A percentile compares a stretch with the other conserved stretches of the same genome.
Evolutionary conservation across 176 grass and related monocot genomes (phyloP).

Genomic region (Bolboschoenus planiculmis): DNA sequence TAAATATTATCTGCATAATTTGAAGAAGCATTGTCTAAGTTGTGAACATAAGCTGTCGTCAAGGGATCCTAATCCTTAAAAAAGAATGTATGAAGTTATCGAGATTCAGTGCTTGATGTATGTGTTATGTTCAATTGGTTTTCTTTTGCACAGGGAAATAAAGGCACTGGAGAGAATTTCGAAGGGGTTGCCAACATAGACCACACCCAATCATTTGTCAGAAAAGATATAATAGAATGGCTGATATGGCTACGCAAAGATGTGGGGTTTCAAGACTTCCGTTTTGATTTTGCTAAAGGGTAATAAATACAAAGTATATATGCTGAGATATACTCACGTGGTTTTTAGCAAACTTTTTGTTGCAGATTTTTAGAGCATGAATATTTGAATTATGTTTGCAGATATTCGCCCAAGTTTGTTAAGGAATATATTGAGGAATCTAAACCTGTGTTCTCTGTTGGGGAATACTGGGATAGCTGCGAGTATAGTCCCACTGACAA

Average conservation of each 20-base stretch:
- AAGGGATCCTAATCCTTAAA: no score
- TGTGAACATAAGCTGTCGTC: no score
- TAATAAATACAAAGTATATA: constrained; percentile 27
- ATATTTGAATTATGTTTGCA: constrained; percentile 37
- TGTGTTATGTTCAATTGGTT: neutral
- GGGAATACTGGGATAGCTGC: constrained; percentile 91
- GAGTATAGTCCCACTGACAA: constrained; percentile 47
- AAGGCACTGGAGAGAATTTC: constrained; percentile 69
- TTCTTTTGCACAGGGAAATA: constrained; percentile 42
- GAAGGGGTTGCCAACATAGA: constrained; percentile 92
- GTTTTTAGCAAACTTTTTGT: neutral
- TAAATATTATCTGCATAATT: no score
- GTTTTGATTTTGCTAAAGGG: constrained; percentile 99
- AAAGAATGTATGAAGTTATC: neutral
- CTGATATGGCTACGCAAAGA: constrained; percentile 60
- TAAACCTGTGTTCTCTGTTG: constrained; percentile 81
- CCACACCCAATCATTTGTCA: constrained; percentile 86
- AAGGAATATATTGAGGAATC: constrained; percentile 90
- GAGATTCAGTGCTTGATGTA: neutral
- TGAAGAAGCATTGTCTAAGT: no score
- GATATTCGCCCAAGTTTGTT: constrained; percentile 71
- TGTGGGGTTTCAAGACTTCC: constrained; percentile 89
- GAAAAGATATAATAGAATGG: constrained; percentile 87
- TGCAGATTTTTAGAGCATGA: neutral
- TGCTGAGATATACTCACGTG: neutral